These are phyloP conservation scores for Cercospora zeina DNA, from an alignment of 2,329 filamentous ascomycete species.

Conservation along the genomic window DNA sequence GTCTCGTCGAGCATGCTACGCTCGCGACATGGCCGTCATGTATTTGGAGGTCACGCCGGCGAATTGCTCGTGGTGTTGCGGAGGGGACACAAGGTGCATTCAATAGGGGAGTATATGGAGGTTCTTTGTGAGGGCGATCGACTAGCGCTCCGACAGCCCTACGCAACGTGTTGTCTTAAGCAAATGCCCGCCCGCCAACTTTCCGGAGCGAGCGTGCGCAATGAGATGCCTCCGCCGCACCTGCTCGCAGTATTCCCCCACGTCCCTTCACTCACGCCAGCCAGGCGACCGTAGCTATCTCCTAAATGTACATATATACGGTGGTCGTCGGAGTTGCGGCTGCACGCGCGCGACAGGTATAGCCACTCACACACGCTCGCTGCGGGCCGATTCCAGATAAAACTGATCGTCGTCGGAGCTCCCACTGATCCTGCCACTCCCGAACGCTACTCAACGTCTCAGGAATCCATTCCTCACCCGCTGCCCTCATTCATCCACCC, in stretches of 20 bases:
- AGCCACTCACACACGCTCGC: constrained; percentile 1
- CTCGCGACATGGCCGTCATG: constrained; percentile 7
- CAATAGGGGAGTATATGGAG: constrained; percentile 10
- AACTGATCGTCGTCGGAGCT: constrained; percentile 6
- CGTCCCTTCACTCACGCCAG: no score
- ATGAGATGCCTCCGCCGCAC: background rate
- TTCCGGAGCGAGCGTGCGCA: background rate
- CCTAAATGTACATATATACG: background rate
- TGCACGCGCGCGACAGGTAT: constrained; percentile 5
- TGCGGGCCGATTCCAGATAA: constrained; percentile 5
- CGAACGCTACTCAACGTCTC: constrained; percentile 9
- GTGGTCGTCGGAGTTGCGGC: constrained; percentile 4
- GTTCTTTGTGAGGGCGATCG: constrained; percentile 10
- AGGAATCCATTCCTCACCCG: constrained; percentile 9
- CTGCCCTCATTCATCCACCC: background rate
- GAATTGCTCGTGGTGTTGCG: background rate
- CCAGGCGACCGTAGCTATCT: no score
- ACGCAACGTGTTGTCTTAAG: constrained; percentile 6
- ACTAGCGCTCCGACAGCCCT: constrained; percentile 8
- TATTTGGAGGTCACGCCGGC: background rate
- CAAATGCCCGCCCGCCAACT: background rate
- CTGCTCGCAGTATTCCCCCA: background rate
- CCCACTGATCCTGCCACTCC: constrained; percentile 9
- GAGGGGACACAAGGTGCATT: background rate
- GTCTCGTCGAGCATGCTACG: constrained; percentile 20